Evolutionary conservation across 2,329 filamentous ascomycete species (phyloP).

Genomic region (Penicillium sp.): DNA sequence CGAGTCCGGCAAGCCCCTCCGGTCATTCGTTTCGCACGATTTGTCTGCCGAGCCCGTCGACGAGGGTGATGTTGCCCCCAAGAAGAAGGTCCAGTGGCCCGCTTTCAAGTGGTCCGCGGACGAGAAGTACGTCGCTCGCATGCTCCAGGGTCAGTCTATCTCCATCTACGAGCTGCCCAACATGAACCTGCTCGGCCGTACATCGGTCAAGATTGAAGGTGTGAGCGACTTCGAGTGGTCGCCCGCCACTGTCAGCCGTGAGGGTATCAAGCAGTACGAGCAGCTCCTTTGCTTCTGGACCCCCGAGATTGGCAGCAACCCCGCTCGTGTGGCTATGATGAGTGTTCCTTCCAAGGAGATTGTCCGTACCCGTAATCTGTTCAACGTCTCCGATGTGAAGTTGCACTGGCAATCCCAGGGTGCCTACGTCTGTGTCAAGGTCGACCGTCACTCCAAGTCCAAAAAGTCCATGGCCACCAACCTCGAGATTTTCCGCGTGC

Average conservation of each 20-base stretch:
- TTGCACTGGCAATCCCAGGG: slow-evolving; percentile 98
- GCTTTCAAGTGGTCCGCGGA: slow-evolving; percentile 99
- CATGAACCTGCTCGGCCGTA: slow-evolving; percentile 90
- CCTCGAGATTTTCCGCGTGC: slow-evolving; percentile 95
- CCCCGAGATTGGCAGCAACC: slow-evolving; percentile 95
- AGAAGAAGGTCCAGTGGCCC: slow-evolving; percentile 96
- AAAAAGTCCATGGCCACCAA: slow-evolving; percentile 98
- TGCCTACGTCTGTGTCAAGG: slow-evolving; percentile 95
- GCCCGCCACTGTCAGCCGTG: slow-evolving; percentile 77
- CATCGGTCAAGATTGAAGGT: slow-evolving; percentile 92
- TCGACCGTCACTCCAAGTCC: slow-evolving; percentile 97
- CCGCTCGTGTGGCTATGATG: slow-evolving; percentile 96
- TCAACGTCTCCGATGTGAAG: slow-evolving; percentile 97
- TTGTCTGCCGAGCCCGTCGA: slow-evolving; percentile 58
- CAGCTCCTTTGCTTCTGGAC: slow-evolving; percentile 99
- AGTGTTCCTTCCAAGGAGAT: slow-evolving; percentile 93
- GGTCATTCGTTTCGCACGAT: slow-evolving; percentile 92
- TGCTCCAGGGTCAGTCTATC: slow-evolving; percentile 86
- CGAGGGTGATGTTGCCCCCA: slow-evolving; percentile 68
- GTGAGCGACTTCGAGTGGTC: slow-evolving; percentile 99
- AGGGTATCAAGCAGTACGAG: slow-evolving; percentile 88
- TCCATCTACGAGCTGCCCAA: slow-evolving; percentile 87
- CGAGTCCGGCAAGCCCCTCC: slow-evolving; percentile 82
- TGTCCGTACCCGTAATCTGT: slow-evolving; percentile 91
- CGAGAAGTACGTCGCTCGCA: slow-evolving; percentile 92